Evolutionary conservation across 176 grass and related monocot genomes (phyloP).

Genomic region (Rhynchospora tenuis): DNA sequence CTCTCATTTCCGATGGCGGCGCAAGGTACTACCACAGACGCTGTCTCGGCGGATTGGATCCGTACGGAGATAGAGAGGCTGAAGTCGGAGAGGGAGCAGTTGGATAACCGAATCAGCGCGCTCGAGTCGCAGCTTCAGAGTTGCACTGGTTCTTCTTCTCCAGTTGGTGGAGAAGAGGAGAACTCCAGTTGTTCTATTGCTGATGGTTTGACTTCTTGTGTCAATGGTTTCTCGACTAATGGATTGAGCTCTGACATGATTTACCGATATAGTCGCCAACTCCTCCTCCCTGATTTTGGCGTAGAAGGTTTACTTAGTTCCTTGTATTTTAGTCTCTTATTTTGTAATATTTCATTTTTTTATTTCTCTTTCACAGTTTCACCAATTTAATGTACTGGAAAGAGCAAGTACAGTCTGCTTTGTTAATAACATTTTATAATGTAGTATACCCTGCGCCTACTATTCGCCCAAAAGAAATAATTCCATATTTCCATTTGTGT

Average conservation of each 20-base stretch:
- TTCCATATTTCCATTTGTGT: not conserved
- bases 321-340: not conserved
- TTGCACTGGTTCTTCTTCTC: not conserved
- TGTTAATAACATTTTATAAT: not conserved
- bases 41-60: conserved; percentile 19
- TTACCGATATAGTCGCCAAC: conserved; percentile 78
- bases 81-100: conserved; percentile 37
- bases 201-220: not conserved
- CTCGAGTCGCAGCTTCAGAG: conserved; percentile 46
- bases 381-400: not conserved
- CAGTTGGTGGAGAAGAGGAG: not conserved
- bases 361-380: no score
- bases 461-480: not conserved
- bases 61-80: conserved; percentile 47
- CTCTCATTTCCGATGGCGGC: not conserved
- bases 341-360: not conserved
- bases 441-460: not conserved
- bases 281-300: conserved; percentile 83
- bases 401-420: not conserved
- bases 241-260: conserved; percentile 58
- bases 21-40: not conserved
- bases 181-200: not conserved
- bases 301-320: conserved; percentile 43
- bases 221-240: not conserved
- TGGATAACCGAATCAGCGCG: conserved; percentile 50